These are phyloP conservation scores for Trichoderma gamsii DNA, from an alignment of 495 filamentous ascomycete species.

Conservation along the genomic window DNA sequence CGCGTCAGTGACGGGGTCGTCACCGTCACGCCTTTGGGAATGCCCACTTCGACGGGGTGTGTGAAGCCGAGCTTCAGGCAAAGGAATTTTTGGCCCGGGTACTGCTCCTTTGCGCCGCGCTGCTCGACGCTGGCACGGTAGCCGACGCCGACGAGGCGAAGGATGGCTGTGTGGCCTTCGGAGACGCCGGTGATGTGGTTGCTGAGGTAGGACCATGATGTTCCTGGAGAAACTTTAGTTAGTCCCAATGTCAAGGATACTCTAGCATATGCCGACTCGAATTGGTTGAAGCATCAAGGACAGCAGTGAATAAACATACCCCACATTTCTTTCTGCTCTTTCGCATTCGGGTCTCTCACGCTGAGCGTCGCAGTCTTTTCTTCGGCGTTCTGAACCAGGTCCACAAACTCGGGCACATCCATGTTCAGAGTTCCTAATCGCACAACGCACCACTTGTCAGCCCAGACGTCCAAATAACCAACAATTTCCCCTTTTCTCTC, in stretches of 20 bases:
- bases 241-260: neutral
- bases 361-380: slow-evolving; percentile 57
- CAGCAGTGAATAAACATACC: slow-evolving; percentile 51
- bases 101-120: slow-evolving; percentile 63
- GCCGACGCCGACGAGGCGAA: slow-evolving; percentile 92
- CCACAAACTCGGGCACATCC: slow-evolving; percentile 64
- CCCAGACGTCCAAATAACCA: neutral
- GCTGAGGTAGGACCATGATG: slow-evolving; percentile 79
- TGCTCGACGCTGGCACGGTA: slow-evolving; percentile 85
- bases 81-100: slow-evolving; percentile 78
- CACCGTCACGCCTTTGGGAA: slow-evolving; percentile 78
- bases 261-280: neutral
- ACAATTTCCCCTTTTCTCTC: neutral
- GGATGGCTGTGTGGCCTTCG: slow-evolving; percentile 88
- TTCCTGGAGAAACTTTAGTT: slow-evolving; percentile 48
- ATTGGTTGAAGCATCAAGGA: neutral
- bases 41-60: slow-evolving; percentile 81
- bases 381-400: slow-evolving; percentile 56
- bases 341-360: slow-evolving; percentile 54
- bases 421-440: slow-evolving; percentile 47
- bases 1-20: slow-evolving; percentile 90
- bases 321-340: slow-evolving; percentile 94
- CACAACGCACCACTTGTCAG: slow-evolving; percentile 6
- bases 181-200: slow-evolving; percentile 89
- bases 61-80: slow-evolving; percentile 92